These are phyloP conservation scores for Tricholoma flavovirens DNA, from an alignment of 768 basidiomycete species.

Conservation along the genomic window DNA sequence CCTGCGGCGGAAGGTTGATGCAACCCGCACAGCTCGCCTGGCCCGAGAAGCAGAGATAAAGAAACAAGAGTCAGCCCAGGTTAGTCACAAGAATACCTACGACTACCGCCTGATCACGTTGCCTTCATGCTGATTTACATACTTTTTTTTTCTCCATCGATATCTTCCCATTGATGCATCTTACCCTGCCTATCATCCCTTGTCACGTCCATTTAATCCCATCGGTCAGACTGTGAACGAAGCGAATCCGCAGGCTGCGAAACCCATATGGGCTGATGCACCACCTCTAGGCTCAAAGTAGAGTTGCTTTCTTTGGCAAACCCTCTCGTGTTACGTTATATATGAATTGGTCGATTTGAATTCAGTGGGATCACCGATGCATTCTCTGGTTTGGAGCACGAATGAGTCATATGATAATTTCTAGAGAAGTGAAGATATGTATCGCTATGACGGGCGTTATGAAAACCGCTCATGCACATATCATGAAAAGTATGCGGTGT, in stretches of 20 bases:
- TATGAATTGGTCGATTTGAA: neutral
- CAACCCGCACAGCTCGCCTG: constrained; percentile 44
- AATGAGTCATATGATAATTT: neutral
- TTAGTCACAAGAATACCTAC: constrained; percentile 21
- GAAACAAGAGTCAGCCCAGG: constrained; percentile 49
- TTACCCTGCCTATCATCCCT: constrained; percentile 1
- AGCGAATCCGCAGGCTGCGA: constrained; percentile 30
- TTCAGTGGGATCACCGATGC: neutral
- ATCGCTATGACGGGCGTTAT: neutral
- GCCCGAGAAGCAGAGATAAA: constrained; percentile 50
- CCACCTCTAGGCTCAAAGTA: constrained; percentile 18
- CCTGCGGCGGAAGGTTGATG: constrained; percentile 58
- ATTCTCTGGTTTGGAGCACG: neutral
- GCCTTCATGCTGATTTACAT: neutral
- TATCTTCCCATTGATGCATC: neutral
- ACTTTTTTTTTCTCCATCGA: no score
- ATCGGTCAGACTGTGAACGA: constrained; percentile 20
- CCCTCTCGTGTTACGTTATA: neutral
- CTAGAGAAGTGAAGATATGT: neutral
- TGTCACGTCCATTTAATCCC: constrained; percentile 2
- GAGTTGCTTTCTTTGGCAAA: neutral
- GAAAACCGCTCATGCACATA: neutral
- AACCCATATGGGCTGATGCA: constrained; percentile 39
- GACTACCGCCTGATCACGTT: neutral
- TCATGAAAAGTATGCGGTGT: neutral